Conservation (phyloP, 1,284 basidiomycete species). For the Coniferiporia weirii region DNA sequence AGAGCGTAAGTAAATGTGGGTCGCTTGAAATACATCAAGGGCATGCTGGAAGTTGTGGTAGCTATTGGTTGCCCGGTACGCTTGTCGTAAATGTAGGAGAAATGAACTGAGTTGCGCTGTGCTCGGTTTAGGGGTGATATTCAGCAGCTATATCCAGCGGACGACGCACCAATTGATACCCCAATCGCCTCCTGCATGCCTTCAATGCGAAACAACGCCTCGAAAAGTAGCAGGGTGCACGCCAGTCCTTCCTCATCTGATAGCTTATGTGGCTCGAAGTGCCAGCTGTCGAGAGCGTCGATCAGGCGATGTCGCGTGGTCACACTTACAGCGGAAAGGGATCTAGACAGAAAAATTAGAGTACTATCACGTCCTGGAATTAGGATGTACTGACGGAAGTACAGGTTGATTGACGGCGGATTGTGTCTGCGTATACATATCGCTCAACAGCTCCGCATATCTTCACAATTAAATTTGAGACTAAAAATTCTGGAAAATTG, state of each 20-base stretch:
- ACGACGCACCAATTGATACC: conserved; percentile 58
- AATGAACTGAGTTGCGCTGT: conserved; percentile 69
- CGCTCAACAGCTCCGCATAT: conserved; percentile 75
- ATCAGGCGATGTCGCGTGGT: conserved; percentile 53
- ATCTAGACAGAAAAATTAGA: conserved; percentile 28
- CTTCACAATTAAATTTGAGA: conserved; percentile 23
- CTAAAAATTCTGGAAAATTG: conserved; percentile 15
- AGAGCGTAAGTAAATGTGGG: conserved; percentile 75
- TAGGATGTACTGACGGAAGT: conserved; percentile 35
- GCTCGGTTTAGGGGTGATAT: conserved; percentile 22
- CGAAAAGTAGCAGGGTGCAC: conserved; percentile 77
- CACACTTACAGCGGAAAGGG: conserved; percentile 31
- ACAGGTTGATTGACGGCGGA: conserved; percentile 58
- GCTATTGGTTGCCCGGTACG: conserved; percentile 85
- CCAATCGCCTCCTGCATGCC: conserved; percentile 65
- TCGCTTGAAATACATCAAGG: conserved; percentile 89
- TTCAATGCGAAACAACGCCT: conserved; percentile 65
- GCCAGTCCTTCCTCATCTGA: conserved; percentile 75
- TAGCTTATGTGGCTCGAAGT: conserved; percentile 82
- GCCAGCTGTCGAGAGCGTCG: conserved; percentile 67
- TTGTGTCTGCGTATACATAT: conserved; percentile 77
- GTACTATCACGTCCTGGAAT: conserved; percentile 28
- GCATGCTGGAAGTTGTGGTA: conserved; percentile 98
- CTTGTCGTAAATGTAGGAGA: conserved; percentile 74
- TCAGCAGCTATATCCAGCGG: background rate